A percentile compares a stretch with the other conserved stretches of the same genome.
phyloP scores from a whole-genome alignment of 1,139 yeast species.

The Williopsis jadinii region DNA sequence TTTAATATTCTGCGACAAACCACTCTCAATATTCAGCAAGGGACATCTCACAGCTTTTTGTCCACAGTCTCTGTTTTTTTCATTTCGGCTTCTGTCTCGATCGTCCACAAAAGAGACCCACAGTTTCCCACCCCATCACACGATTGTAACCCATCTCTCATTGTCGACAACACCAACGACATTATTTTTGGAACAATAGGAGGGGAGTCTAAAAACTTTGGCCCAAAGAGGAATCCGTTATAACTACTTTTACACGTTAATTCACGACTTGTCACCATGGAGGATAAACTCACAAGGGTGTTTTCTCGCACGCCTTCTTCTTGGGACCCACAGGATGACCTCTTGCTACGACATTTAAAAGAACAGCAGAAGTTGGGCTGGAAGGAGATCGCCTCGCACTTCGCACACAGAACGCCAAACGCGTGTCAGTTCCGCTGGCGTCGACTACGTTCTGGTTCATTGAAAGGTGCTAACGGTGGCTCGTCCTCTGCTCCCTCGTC shows the following conservation, averaged over 20 bases:
- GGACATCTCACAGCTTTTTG: no score
- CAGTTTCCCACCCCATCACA: constrained; percentile 1
- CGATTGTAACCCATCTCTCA: neutral
- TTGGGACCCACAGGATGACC: constrained; percentile 73
- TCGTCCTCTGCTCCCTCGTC: constrained; percentile 3
- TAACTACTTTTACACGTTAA: no score
- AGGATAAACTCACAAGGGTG: constrained; percentile 17
- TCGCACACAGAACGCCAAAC: constrained; percentile 63
- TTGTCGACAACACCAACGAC: neutral
- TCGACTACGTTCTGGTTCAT: constrained; percentile 55
- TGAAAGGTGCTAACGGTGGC: constrained; percentile 28
- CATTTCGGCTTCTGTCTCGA: no score
- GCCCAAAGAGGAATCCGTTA: no score
- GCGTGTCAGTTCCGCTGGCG: constrained; percentile 82
- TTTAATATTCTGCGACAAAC: no score
- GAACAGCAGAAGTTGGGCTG: constrained; percentile 69
- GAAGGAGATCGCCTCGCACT: constrained; percentile 68
- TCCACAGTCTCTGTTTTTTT: no score
- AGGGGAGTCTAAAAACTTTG: no score
- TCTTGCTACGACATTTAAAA: constrained; percentile 58
- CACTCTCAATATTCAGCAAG: no score
- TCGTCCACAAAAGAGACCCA: no score
- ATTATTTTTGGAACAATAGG: no score
- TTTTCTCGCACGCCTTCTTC: constrained; percentile 50
- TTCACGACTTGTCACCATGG: constrained; percentile 1